A percentile compares a stretch with the other conserved stretches of the same genome.
phyloP scores from a whole-genome alignment of 208 protist species.

The Crithidia fasciculata region DNA sequence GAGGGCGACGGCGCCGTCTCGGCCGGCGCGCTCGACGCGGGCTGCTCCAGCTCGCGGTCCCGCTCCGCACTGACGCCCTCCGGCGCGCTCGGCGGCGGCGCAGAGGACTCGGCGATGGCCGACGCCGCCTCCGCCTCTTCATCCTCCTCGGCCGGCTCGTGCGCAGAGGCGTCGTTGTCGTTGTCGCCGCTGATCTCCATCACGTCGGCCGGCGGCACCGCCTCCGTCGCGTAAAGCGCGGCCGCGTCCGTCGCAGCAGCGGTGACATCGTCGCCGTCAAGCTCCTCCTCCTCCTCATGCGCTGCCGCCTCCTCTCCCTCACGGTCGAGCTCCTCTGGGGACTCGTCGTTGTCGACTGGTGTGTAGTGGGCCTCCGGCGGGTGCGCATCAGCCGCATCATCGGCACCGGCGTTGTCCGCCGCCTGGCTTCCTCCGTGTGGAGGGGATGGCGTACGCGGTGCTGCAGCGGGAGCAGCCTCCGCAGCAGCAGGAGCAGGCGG shows the following conservation, averaged over 20 bases:
- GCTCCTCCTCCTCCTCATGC: conserved; percentile 6
- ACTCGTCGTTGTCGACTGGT: too few relatives aligned
- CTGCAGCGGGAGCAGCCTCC: conserved; percentile 1
- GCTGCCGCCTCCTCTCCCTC: neutral
- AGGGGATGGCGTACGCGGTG: neutral
- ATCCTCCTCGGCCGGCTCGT: conserved; percentile 9
- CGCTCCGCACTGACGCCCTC: conserved; percentile 4
- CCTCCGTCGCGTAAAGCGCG: neutral
- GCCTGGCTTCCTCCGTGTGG: neutral
- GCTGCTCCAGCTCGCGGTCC: conserved; percentile 1
- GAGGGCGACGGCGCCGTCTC: neutral
- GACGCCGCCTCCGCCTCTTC: conserved; percentile 14
- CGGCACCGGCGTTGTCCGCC: neutral
- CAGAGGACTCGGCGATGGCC: conserved; percentile 13
- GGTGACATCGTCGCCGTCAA: neutral
- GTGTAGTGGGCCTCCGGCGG: too few relatives aligned
- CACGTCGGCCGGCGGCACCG: neutral
- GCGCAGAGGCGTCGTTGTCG: neutral
- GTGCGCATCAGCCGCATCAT: neutral
- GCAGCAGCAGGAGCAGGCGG: neutral
- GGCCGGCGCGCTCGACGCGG: neutral
- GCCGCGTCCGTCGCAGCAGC: neutral
- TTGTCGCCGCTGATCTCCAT: conserved; percentile 8
- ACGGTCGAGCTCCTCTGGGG: too few relatives aligned
- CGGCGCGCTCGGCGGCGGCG: conserved; percentile 1